phyloP scores from a whole-genome alignment of 225 moss, liverwort and hornwort genomes.

The Asterella californica region DNA sequence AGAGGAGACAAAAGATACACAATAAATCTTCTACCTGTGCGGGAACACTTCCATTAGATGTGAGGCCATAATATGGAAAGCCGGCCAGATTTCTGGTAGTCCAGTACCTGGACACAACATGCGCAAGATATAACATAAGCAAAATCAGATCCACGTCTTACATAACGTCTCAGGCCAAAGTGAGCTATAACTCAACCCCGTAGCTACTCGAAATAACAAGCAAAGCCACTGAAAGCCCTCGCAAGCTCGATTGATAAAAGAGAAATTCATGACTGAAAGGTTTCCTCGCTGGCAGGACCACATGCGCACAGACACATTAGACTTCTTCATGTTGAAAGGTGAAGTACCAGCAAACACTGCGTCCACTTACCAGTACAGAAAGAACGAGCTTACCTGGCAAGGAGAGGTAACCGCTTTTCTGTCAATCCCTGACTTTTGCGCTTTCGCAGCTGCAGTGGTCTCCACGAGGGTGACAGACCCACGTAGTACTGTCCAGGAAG shows the following conservation, averaged over 20 bases:
- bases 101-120: slow-evolving; percentile 62
- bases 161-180: not conserved
- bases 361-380: not conserved
- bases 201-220: not conserved
- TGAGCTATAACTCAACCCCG: not conserved
- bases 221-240: not conserved
- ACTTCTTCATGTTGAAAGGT: not conserved
- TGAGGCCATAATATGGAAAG: slow-evolving; percentile 86
- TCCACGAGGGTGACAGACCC: slow-evolving; percentile 75
- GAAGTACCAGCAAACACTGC: not conserved
- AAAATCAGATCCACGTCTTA: not conserved
- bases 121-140: not conserved
- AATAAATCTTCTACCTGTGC: slow-evolving; percentile 60
- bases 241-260: not conserved
- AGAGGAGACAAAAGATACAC: not conserved
- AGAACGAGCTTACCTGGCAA: slow-evolving; percentile 57
- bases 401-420: slow-evolving; percentile 50
- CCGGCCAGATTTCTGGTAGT: slow-evolving; percentile 74
- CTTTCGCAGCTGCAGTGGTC: slow-evolving; percentile 72
- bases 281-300: not conserved
- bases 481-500: slow-evolving; percentile 74
- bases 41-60: slow-evolving; percentile 80
- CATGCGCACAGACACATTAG: not conserved
- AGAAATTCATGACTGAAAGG: not conserved
- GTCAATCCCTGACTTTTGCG: slow-evolving; percentile 50